Evolutionary conservation across 2,329 filamentous ascomycete genomes (phyloP).

Genomic region (Emmonsia crescens): DNA sequence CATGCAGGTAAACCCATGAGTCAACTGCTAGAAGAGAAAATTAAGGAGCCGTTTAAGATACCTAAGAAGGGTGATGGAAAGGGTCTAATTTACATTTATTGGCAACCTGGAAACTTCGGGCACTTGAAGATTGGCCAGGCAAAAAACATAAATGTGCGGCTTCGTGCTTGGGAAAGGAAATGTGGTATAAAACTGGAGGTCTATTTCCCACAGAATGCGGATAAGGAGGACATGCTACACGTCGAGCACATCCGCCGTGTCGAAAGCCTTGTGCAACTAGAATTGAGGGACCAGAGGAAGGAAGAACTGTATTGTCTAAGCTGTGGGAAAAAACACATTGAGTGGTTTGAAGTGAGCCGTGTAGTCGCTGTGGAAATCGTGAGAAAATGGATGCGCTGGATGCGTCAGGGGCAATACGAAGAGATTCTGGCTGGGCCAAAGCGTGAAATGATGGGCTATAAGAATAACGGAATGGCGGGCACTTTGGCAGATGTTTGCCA

Average conservation of each 20-base stretch:
- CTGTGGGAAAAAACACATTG: not conserved
- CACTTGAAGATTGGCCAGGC: not conserved
- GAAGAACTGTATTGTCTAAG: not conserved
- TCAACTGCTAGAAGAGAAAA: not conserved
- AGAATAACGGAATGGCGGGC: not conserved
- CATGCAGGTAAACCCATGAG: not conserved
- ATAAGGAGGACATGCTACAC: not conserved
- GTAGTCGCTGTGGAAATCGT: not conserved
- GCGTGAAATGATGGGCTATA: not conserved
- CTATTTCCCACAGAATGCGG: not conserved
- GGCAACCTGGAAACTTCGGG: not conserved
- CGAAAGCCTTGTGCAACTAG: not conserved
- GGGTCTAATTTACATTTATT: not conserved
- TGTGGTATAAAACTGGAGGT: not conserved
- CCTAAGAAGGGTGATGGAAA: no score
- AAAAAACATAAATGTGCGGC: not conserved
- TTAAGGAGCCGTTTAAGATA: not conserved
- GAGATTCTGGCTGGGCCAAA: not conserved
- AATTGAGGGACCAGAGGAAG: not conserved
- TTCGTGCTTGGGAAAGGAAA: not conserved
- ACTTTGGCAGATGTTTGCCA: not conserved
- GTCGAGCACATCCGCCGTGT: not conserved
- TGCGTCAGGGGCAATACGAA: not conserved
- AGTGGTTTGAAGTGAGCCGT: not conserved
- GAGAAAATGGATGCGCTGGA: not conserved